Conservation (phyloP, 2,329 filamentous ascomycete genomes). For the Emmonsiellopsis sp. region DNA sequence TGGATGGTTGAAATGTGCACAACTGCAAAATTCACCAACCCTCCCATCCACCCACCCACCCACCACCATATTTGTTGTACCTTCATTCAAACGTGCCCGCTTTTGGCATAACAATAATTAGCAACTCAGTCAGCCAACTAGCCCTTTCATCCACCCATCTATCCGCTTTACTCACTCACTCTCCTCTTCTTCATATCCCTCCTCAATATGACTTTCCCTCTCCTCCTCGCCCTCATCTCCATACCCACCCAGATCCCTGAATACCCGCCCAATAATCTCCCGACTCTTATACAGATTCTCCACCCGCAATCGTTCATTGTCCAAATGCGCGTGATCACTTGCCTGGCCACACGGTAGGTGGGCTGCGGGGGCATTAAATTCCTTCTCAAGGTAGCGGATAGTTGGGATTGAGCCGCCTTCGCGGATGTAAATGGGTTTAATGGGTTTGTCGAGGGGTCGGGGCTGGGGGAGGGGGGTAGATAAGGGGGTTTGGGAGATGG, state of each 20-base stretch:
- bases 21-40: too few relatives aligned
- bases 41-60: too few relatives aligned
- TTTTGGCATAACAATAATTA: neutral
- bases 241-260: conserved; percentile 50
- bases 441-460: conserved; percentile 7
- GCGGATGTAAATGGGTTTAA: conserved; percentile 73
- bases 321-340: conserved; percentile 85
- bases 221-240: neutral
- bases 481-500: neutral
- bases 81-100: too few relatives aligned
- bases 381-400: conserved; percentile 89
- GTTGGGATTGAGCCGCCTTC: conserved; percentile 93
- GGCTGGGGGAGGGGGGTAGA: conserved; percentile 7
- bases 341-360: conserved; percentile 92
- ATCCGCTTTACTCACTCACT: neutral
- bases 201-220: neutral
- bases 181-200: neutral
- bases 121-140: neutral
- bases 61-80: too few relatives aligned
- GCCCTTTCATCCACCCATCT: neutral
- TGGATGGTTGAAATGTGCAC: too few relatives aligned
- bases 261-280: conserved; percentile 84
- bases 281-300: conserved; percentile 83
- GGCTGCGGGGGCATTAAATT: conserved; percentile 81
- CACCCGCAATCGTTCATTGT: conserved; percentile 86